Evolutionary conservation across 2,329 filamentous ascomycete species (phyloP).

Genomic region (Cryphonectria parasitica): DNA sequence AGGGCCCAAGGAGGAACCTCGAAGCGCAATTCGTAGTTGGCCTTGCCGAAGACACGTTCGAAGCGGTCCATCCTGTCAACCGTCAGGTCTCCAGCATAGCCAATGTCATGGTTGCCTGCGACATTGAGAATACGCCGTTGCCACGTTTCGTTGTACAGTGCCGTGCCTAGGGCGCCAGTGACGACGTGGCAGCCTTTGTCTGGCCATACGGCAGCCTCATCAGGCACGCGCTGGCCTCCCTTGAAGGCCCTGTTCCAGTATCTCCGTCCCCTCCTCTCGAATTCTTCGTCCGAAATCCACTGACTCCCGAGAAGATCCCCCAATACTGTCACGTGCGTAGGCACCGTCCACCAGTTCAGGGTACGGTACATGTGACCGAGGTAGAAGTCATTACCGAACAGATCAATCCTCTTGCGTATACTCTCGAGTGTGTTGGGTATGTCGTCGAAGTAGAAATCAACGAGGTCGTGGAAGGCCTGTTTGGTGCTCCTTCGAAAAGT

Average conservation of each 20-base stretch:
- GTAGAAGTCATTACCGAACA: slow-evolving; percentile 93
- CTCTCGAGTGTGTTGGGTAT: slow-evolving; percentile 68
- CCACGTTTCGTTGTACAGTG: slow-evolving; percentile 63
- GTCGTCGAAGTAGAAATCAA: slow-evolving; percentile 69
- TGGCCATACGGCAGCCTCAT: slow-evolving; percentile 56
- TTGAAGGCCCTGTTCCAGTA: slow-evolving; percentile 83
- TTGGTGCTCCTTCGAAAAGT: slow-evolving; percentile 57
- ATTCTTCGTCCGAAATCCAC: slow-evolving; percentile 89
- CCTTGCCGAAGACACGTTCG: slow-evolving; percentile 80
- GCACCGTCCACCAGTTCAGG: slow-evolving; percentile 79
- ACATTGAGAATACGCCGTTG: slow-evolving; percentile 81
- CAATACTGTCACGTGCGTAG: slow-evolving; percentile 86
- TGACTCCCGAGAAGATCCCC: slow-evolving; percentile 94
- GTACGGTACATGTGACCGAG: slow-evolving; percentile 89
- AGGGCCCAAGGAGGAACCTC: slow-evolving; percentile 54
- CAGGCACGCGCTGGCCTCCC: slow-evolving; percentile 66
- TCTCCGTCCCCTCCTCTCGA: slow-evolving; percentile 69
- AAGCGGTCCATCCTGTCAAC: slow-evolving; percentile 77
- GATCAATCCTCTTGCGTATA: slow-evolving; percentile 78
- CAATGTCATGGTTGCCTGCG: slow-evolving; percentile 94
- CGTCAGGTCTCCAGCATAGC: slow-evolving; percentile 91
- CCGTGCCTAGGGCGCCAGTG: slow-evolving; percentile 52
- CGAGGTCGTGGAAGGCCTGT: slow-evolving; percentile 58
- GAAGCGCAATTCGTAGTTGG: slow-evolving; percentile 88
- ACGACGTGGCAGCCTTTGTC: slow-evolving; percentile 55